Evolutionary conservation across 2,329 filamentous ascomycete genomes (phyloP), one percentile per base, ranked within the genome.

Genomic region (Calonectria multiphialidica): DNA sequence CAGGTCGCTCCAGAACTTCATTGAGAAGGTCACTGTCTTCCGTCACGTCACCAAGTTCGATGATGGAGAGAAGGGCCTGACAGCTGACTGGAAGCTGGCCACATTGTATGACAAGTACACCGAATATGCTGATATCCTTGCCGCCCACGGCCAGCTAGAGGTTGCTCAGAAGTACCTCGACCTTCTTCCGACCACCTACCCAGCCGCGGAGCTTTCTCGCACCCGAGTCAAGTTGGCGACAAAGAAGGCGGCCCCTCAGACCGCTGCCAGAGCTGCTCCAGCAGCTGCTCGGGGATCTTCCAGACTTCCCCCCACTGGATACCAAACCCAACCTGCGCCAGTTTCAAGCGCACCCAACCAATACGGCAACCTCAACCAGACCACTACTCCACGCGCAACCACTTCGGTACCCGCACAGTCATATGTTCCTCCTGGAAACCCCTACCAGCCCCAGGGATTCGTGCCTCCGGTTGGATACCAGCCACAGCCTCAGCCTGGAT

Each of bases 21-120:
- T 99, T 74, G 97, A 99, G 86, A 99, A 99, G 88, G 97, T 99
- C 57, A 98, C 96, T 0, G 91, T 99, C 66, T 99, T 99, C 92
- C 93, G 97, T 67, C 91, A 97, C 77, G 96, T 98, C 50, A 96
- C 95, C 74, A 95, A 96, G 80, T 99, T 98, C 87, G 87, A 94
- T 78, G 97, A 99, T 81, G 84, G 86, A 10, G 95, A 98, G 80
- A 90, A 91, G 75, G 85, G 86, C 57, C 90, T 94, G 77, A 88
- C 90, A 12, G 92, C 92, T 1, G 94, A 93, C 78, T 99, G 96
- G 96, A 98, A 98, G 86, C 91, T 99, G 72, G 90, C 92, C 44
- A 89, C 93, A 2, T 87, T 99, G 66, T 99, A 99, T 83, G 93
- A 95, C 82, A 98, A 98, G 85, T 99, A 99, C 82, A 93, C 94